Conservation (phyloP, 2,329 filamentous ascomycete genomes). For the Eutypella sp. region DNA sequence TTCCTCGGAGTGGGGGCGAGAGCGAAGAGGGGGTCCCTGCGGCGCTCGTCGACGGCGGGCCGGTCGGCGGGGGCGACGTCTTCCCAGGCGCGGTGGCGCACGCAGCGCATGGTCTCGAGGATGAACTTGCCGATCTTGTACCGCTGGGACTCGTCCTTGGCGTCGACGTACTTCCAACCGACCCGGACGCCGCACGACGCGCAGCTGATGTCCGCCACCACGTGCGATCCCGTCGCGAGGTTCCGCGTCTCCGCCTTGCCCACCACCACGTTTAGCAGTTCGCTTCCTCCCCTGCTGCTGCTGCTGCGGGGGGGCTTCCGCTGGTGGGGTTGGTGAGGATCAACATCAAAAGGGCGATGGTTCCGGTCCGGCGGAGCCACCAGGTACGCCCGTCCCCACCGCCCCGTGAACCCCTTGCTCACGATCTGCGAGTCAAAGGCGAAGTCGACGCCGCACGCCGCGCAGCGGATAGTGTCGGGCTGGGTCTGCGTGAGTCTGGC, state of each 20-base stretch:
- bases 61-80: constrained; percentile 29
- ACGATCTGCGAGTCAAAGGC: constrained; percentile 58
- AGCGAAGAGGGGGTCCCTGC: constrained; percentile 7
- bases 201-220: constrained; percentile 60
- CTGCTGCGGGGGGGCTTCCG: background rate
- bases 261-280: constrained; percentile 50
- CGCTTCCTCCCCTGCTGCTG: constrained; percentile 2
- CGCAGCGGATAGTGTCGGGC: constrained; percentile 55
- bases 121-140: constrained; percentile 69
- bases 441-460: constrained; percentile 54
- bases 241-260: constrained; percentile 51
- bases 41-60: constrained; percentile 14
- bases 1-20: background rate
- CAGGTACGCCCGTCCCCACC: constrained; percentile 59
- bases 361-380: constrained; percentile 44
- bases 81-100: constrained; percentile 50
- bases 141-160: constrained; percentile 51
- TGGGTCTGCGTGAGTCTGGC: constrained; percentile 35
- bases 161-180: constrained; percentile 66
- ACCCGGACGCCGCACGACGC: constrained; percentile 49
- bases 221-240: constrained; percentile 58
- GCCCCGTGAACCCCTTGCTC: constrained; percentile 62
- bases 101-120: constrained; percentile 55
- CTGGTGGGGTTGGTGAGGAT: background rate
- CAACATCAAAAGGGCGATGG: no score